These are phyloP conservation scores for Hypoxylon fuscum DNA, from an alignment of 495 filamentous ascomycete genomes.

Conservation along the genomic window DNA sequence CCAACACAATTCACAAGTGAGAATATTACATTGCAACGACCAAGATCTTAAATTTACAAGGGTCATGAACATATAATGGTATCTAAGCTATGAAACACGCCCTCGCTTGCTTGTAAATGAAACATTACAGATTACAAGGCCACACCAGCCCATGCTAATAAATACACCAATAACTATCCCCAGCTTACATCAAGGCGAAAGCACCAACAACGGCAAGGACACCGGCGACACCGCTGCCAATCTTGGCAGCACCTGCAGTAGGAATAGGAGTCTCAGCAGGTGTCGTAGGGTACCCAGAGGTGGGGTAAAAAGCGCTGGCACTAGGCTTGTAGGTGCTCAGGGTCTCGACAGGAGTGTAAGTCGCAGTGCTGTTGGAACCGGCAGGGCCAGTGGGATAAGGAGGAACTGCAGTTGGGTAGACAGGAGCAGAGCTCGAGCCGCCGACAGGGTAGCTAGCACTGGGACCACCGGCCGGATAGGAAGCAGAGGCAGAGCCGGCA, in stretches of 20 bases:
- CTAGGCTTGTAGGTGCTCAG: constrained; percentile 33
- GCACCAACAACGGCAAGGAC: constrained; percentile 37
- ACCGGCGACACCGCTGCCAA: constrained; percentile 39
- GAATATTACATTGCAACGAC: constrained; percentile 14
- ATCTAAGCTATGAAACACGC: constrained; percentile 37
- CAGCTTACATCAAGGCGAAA: constrained; percentile 36
- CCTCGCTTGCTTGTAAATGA: constrained; percentile 33
- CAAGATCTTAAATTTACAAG: constrained; percentile 38
- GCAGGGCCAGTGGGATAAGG: constrained; percentile 28
- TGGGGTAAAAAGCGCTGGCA: constrained; percentile 20
- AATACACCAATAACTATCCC: constrained; percentile 8
- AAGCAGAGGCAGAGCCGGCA: constrained; percentile 5
- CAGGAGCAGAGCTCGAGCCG: constrained; percentile 5
- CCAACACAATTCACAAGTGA: neutral
- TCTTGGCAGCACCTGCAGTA: constrained; percentile 41
- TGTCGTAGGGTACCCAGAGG: constrained; percentile 23
- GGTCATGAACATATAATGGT: constrained; percentile 40
- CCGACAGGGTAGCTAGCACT: neutral
- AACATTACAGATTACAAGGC: constrained; percentile 42
- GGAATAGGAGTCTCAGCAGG: constrained; percentile 30
- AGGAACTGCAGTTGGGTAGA: constrained; percentile 22
- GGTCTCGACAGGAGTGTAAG: constrained; percentile 13
- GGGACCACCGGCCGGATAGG: too few relatives aligned
- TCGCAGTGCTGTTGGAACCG: constrained; percentile 20
- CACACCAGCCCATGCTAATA: constrained; percentile 10